phyloP scores from a whole-genome alignment of 768 basidiomycete species.

The Trichaptum fuscoviolaceum region DNA sequence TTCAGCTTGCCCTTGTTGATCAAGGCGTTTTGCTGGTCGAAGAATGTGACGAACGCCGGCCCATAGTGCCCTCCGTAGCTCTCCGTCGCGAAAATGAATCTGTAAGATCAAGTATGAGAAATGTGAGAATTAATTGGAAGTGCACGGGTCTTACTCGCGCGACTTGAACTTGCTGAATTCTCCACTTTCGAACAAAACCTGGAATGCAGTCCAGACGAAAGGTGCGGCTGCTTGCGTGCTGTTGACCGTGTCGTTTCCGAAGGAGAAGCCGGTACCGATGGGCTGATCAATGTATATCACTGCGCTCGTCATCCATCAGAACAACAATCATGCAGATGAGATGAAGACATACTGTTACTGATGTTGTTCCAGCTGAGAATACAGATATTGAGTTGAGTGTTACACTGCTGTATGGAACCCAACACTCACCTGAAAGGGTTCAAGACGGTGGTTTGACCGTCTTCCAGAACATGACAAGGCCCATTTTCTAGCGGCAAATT shows the following conservation, averaged over 20 bases:
- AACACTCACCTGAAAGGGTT: constrained; percentile 60
- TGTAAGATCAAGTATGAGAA: constrained; percentile 15
- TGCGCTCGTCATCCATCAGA: constrained; percentile 18
- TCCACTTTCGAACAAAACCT: constrained; percentile 53
- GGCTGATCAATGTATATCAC: constrained; percentile 72
- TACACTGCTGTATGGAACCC: not conserved
- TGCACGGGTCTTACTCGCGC: constrained; percentile 37
- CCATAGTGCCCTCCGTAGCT: constrained; percentile 69
- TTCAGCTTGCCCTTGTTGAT: constrained; percentile 39
- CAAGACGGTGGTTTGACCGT: constrained; percentile 43
- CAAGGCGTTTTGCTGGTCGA: constrained; percentile 53
- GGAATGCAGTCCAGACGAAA: constrained; percentile 58
- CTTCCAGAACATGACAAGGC: constrained; percentile 54
- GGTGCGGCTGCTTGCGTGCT: constrained; percentile 50
- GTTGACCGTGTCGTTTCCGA: constrained; percentile 52
- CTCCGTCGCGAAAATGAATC: constrained; percentile 61
- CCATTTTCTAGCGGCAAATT: constrained; percentile 43
- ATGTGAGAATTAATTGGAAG: not conserved
- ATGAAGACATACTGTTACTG: constrained; percentile 48
- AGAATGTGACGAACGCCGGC: constrained; percentile 58
- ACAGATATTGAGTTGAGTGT: constrained; percentile 1
- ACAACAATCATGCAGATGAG: not conserved
- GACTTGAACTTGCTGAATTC: constrained; percentile 46
- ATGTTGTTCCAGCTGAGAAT: constrained; percentile 56
- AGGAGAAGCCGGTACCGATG: constrained; percentile 61